Evolutionary conservation across 805 yeast species (phyloP), one percentile per base, ranked within the genome.

Genomic region (Candida chilensis): DNA sequence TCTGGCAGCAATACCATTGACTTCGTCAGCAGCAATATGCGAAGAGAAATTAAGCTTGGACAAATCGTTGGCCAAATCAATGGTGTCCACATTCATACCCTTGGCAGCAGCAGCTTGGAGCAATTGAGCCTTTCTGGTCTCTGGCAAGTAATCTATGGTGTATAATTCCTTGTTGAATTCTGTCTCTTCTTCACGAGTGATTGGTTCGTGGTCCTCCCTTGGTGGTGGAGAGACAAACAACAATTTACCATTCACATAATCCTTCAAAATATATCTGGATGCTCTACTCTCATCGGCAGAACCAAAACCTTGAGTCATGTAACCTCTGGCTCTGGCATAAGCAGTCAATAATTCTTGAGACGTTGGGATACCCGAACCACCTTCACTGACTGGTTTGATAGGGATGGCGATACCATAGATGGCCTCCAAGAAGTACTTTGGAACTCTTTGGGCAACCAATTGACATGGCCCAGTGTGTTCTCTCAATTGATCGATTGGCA

Each of bases 211-310:
- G 30, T 73, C 78, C 4, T 60, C 75, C 14, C 67, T 50, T 27
- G 60, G 61, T 32, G 97, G 97, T 11, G 97, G 96, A 39, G 76
- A 78, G 25, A 84, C 78, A 49, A 70, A 88, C 28, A 86, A 61
- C 34, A 92, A 62, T 52, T 86, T 88, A 40, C 97, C 98, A 52
- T 74, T 84, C 17, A 94, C 96, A 45, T 87, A 92, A 54, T 92
- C 99, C 56, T 92, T 92, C 50, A 92, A 67, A 32, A 92, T 74
- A 42, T 84, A 82, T 52, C 99, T 71, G 25, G 96, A 78, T 10
- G 98, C 95, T 54, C 98, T 72, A 26, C 94, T 77, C 52, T 87
- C 94, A 63, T 92, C 99, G 3, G 98, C 97, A 42, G 86, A 75
- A 48, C 97, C 97, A 49, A 84, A 88, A 48, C 94, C 94, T 54